Conservation (phyloP, 176 grass and related monocot genomes). For the Oryza brachyantha region DNA sequence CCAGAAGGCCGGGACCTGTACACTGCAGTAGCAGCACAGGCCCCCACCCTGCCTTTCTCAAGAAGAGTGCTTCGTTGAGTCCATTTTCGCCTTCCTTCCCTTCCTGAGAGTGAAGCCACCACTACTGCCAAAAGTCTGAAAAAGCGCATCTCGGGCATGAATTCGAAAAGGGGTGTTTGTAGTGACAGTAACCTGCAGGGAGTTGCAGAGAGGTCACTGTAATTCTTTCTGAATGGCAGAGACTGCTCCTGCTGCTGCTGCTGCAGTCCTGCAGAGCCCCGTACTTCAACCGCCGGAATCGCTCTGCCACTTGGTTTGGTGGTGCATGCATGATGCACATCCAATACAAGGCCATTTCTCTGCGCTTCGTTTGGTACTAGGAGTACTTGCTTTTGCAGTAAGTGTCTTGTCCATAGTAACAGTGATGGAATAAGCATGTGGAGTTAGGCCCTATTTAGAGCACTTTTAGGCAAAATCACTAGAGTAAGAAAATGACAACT, state of each 20-base stretch:
- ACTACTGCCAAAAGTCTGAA: background rate
- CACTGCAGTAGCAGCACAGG: background rate
- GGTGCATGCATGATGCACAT: background rate
- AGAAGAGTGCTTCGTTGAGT: background rate
- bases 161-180: background rate
- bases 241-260: background rate
- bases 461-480: too few relatives aligned
- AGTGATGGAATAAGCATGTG: background rate
- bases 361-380: background rate
- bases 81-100: background rate
- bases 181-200: background rate
- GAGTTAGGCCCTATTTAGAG: too few relatives aligned
- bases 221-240: background rate
- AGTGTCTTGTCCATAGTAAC: background rate
- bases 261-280: background rate
- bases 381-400: constrained; percentile 4
- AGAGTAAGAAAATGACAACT: too few relatives aligned
- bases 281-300: constrained; percentile 1
- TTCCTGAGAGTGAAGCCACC: background rate
- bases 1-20: background rate
- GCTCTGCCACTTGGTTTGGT: background rate
- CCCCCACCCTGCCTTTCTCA: background rate
- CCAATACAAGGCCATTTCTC: too few relatives aligned
- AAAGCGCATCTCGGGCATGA: background rate
- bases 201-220: constrained; percentile 6